Base-by-base conservation (phyloP, 192 early-diverging fungal species). In the Diversispora eburnea region DNA sequence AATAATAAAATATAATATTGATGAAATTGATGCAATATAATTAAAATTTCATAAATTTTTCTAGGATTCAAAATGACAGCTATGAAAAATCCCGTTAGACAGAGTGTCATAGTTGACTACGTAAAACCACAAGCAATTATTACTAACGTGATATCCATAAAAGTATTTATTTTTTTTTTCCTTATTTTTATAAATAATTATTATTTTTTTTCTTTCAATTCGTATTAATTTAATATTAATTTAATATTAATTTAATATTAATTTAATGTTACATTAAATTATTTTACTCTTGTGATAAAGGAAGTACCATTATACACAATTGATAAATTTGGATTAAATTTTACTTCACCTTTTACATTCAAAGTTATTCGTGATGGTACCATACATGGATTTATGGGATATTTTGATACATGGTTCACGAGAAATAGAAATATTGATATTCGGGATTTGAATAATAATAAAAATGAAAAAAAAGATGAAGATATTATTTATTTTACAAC, bases 351-450 rank as follows among this genome's bases (percentile, higher is more conserved):
- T 6, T 99, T 98, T 76, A 87, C 92, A 68, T 79, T 98, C 47
- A 83, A 80, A 39, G 87, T 90, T 49, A 75, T 78, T 55, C 84
- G 94, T 48, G 88, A 95, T 76, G 96, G 97, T 83, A 94, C 91
- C 75, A 80, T 98, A 19, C 91, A 95, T 73, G 96, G 92, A 5
- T 96, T 99, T 75, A 88, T 99, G 56, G 87, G 88, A 57, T 99
- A 95, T 90, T 99, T 99, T 77, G 96, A 99, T 82, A 98, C 95
- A 74, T 88, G 88, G 82, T 98, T 99, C 84, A 90, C 89, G 6
- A 90, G 91, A 57, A 94, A 92, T 82, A 94, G 96, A 81, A 91
- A 95, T 77, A 90, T 89, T 57, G 86, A 97, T 39, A 80, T 81
- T 56, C 22, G 20, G 46, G 4, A 43, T 22, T 51, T 20, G 19